Base-by-base conservation (phyloP, 257 asterid genomes). In the Nicotiana obtusifolia region DNA sequence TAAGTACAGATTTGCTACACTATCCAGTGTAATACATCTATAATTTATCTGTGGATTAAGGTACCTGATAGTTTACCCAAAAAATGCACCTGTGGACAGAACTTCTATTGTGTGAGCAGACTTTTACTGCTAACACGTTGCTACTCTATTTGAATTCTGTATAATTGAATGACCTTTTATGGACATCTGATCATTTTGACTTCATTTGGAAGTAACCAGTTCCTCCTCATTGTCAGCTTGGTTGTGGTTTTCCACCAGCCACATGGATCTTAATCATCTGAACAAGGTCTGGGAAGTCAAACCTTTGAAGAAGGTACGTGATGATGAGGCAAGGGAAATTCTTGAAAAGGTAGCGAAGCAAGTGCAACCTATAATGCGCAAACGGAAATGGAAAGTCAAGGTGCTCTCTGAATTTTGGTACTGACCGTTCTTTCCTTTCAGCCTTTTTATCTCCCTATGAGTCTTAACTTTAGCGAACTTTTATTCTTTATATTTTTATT, bases 261-360 rank as follows among this genome's bases (percentile, higher is more conserved):
- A 10, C 22, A 94, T 91, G 97, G 91, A 94, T 87, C 88, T 92
- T 81, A 89, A 90, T 81, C 95, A 92, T 88, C 97, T 92, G 59
- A 90, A 91, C 93, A 94, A 92, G 86, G 97, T 94, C 52, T 91
- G 97, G 98, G 97, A 94, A 81, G 87, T 93, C 80, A 89, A 86
- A 77, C 89, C 97, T 71, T 88, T 94, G 20, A 89, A 87, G 83
- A 91, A 90, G 88, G 87, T 84, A 19, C 87, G 93, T 57, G 97
- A 92, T 81, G 91, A 87, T 81, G 98, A 90, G 84, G 94, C 97
- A 1, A 88, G 77, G 88, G 93, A 89, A 82, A 94, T 94, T 86
- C 94, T 92, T 41, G 98, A 91, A 79, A 87, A 88, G 79, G 92
- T 94, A 47, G 94, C 97, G 13, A 94, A 89, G 85, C 97, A 94